Evolutionary conservation across 768 basidiomycete genomes (phyloP).

Genomic region (Lyophyllum shimeji): DNA sequence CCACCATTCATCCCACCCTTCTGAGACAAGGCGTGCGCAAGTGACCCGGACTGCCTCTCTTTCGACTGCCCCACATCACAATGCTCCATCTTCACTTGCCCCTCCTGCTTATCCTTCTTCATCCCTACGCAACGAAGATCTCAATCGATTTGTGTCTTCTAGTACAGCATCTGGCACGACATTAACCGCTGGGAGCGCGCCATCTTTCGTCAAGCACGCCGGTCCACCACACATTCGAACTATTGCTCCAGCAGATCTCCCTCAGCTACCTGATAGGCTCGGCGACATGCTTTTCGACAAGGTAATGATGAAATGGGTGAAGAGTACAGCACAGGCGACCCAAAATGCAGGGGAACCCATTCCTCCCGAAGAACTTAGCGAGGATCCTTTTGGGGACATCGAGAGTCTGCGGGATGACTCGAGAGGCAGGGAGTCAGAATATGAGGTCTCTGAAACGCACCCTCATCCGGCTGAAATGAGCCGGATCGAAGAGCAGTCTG

Average conservation of each 20-base stretch:
- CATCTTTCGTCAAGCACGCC: conserved; percentile 83
- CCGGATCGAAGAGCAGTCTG: conserved; percentile 47
- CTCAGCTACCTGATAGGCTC: conserved; percentile 70
- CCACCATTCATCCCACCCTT: conserved; percentile 17
- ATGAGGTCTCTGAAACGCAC: conserved; percentile 15
- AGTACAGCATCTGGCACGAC: conserved; percentile 82
- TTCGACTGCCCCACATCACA: conserved; percentile 19
- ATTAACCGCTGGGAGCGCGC: conserved; percentile 66
- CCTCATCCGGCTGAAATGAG: conserved; percentile 36
- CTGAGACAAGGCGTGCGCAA: conserved; percentile 16
- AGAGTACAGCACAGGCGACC: conserved; percentile 43
- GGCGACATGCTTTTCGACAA: conserved; percentile 90
- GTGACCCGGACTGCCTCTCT: conserved; percentile 25
- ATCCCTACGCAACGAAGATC: conserved; percentile 65
- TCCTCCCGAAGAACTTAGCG: conserved; percentile 53
- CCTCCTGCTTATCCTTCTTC: conserved; percentile 51
- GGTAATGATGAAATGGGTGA: conserved; percentile 84
- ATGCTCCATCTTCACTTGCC: conserved; percentile 25
- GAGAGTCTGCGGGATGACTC: conserved; percentile 80
- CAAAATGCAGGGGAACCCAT: conserved; percentile 27
- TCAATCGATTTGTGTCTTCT: conserved; percentile 88
- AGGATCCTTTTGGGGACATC: conserved; percentile 91
- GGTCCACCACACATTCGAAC: conserved; percentile 78
- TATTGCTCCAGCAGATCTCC: conserved; percentile 81
- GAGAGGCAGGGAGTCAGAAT: conserved; percentile 27